Conservation (phyloP, 176 grass and related monocot genomes). For the Themeda triandra region DNA sequence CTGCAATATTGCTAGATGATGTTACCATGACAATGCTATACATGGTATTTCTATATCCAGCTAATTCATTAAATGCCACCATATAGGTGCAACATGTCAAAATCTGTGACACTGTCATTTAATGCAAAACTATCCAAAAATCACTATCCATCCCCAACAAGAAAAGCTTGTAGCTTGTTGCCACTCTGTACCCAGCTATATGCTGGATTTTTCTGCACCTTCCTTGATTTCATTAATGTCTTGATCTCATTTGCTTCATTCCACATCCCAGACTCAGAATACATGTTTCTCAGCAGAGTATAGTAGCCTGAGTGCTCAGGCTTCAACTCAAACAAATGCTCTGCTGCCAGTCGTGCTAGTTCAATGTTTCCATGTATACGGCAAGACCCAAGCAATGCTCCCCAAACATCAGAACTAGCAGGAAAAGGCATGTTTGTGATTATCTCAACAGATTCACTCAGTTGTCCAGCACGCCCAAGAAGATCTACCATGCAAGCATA, state of each 20-base stretch:
- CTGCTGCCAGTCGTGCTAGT: conserved; percentile 56
- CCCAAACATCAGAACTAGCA: conserved; percentile 87
- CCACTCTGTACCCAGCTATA: conserved; percentile 80
- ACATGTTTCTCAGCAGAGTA: conserved; percentile 75
- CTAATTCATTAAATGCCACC: background rate
- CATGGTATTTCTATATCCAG: background rate
- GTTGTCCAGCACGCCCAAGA: conserved; percentile 69
- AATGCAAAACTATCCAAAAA: conserved; percentile 16
- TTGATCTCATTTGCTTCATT: conserved; percentile 65
- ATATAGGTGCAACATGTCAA: background rate
- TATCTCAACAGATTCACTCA: conserved; percentile 54
- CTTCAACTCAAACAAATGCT: conserved; percentile 86
- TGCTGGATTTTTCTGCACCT: conserved; percentile 77
- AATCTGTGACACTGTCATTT: background rate
- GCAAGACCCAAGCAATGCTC: conserved; percentile 79
- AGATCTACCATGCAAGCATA: conserved; percentile 97
- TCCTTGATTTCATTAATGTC: conserved; percentile 73
- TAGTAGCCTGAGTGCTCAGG: conserved; percentile 83
- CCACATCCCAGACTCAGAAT: conserved; percentile 79
- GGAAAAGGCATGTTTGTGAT: conserved; percentile 75
- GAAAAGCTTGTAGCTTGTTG: conserved; percentile 47
- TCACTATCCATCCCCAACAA: conserved; percentile 33
- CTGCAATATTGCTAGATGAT: background rate
- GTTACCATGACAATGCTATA: background rate
- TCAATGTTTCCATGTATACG: conserved; percentile 80